Evolutionary conservation across 345 rosid species (phyloP), one percentile per base, ranked within the genome.

Genomic region (Populus alba): DNA sequence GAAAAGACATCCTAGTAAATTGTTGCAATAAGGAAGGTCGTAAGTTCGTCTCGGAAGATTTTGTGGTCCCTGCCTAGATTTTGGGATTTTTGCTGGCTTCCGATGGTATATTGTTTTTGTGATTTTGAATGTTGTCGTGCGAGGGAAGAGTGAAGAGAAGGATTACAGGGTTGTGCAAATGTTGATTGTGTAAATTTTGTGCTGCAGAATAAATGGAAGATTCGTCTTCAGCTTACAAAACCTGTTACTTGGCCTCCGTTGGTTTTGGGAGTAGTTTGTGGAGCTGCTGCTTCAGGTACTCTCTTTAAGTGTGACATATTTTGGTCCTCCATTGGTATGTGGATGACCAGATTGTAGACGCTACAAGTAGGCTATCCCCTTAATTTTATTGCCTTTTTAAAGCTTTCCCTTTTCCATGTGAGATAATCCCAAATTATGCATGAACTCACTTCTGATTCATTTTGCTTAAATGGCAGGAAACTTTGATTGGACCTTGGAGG

Each of bases 241-340:
- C 99, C 99, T 51, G 98, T 95, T 74, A 95, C 99, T 41, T 95
- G 99, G 99, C 98, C 99, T 84, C 99, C 99, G 11, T 71, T 95
- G 77, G 92, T 95, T 4, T 95, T 97, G 93, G 99, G 99, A 82
- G 87, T 95, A 51, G 94, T 93, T 62, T 95, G 99, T 66, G 99
- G 99, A 70, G 99, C 98, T 85, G 99, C 99, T 81, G 99, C 99
- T 71, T 95, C 99, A 49, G 99, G 99, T 95, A 86, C 79, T 69
- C 17, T 59, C 75, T 13, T 45, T 72, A 20, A 72, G 8, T 11
- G 75, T 41, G 47, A 43, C 47, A 43, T 13, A 43, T 43, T 11
- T 43, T 10, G 47, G 47, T 9, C 47, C 2, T 43, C 12, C 47
- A 43, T 43, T 43, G 47, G 29, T 3, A n/a, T 59, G 65, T 59